Percentiles rank a stretch among this genome's conserved stretches.
Conservation (phyloP, 2,329 filamentous ascomycete genomes). For the Botrytis hyacinthi region DNA sequence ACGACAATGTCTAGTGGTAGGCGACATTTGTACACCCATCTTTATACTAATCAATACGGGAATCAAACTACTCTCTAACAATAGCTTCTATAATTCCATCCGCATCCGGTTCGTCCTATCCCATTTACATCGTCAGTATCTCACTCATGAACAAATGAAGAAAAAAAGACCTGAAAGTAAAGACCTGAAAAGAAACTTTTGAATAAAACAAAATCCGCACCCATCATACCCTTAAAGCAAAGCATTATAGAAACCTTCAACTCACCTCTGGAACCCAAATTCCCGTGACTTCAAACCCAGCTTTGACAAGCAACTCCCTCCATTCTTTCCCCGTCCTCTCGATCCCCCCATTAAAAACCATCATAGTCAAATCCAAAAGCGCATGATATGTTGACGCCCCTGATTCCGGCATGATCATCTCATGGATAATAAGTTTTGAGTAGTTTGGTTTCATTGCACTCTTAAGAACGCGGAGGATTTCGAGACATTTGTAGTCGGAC, state of each 20-base stretch:
- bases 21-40: neutral
- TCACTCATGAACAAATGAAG: neutral
- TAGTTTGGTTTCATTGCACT: neutral
- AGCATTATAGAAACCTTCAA: neutral
- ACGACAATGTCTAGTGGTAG: neutral
- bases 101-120: neutral
- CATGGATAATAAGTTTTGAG: neutral
- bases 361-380: neutral
- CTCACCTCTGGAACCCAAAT: neutral
- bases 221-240: neutral
- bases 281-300: neutral
- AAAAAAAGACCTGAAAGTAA: fast-evolving
- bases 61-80: neutral
- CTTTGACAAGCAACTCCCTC: neutral
- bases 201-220: neutral
- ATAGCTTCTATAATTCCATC: neutral
- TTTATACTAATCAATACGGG: neutral
- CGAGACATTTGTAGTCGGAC: conserved; percentile 2
- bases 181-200: fast-evolving
- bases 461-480: neutral
- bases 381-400: neutral
- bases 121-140: neutral
- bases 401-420: neutral
- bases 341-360: neutral
- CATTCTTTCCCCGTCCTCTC: neutral